Evolutionary conservation across 2,329 filamentous ascomycete genomes (phyloP).

Genomic region (Magnaporthiopsis poae): DNA sequence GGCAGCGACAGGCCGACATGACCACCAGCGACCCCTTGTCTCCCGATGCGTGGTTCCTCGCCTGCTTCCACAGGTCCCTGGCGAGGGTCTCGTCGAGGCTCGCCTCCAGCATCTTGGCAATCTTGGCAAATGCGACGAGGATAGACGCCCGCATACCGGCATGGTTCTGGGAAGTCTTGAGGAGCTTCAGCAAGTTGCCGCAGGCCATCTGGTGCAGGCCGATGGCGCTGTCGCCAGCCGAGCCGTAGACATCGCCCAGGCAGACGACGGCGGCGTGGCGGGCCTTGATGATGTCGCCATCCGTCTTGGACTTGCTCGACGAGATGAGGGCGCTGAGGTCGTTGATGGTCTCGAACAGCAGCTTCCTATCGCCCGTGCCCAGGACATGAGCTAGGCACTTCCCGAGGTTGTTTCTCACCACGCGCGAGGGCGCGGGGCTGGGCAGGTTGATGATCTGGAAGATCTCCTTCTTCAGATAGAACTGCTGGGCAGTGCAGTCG

Average conservation of each 20-base stretch:
- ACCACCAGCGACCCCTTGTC: slow-evolving; percentile 82
- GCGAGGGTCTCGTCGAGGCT: slow-evolving; percentile 76
- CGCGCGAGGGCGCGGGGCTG: slow-evolving; percentile 72
- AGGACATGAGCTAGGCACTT: slow-evolving; percentile 77
- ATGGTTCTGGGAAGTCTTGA: slow-evolving; percentile 71
- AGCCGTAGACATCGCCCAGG: slow-evolving; percentile 77
- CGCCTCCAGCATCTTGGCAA: slow-evolving; percentile 62
- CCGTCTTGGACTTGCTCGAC: slow-evolving; percentile 58
- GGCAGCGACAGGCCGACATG: slow-evolving; percentile 65
- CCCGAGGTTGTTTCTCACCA: slow-evolving; percentile 82
- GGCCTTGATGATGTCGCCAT: slow-evolving; percentile 58
- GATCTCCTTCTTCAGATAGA: slow-evolving; percentile 85
- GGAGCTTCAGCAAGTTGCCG: slow-evolving; percentile 61
- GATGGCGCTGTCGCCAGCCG: slow-evolving; percentile 89
- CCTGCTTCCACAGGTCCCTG: slow-evolving; percentile 91
- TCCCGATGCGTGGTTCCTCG: slow-evolving; percentile 60
- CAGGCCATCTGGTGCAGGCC: slow-evolving; percentile 68
- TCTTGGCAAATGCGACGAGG: slow-evolving; percentile 65
- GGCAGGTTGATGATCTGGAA: slow-evolving; percentile 82
- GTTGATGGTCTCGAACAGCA: slow-evolving; percentile 89
- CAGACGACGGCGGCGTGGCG: slow-evolving; percentile 84
- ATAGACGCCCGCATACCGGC: slow-evolving; percentile 72
- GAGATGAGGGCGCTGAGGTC: slow-evolving; percentile 68
- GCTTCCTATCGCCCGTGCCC: slow-evolving; percentile 73
- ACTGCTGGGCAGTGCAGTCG: slow-evolving; percentile 77